These are phyloP conservation scores for Solanum medicagineum DNA, from an alignment of 257 asterid genomes.

Conservation along the genomic window DNA sequence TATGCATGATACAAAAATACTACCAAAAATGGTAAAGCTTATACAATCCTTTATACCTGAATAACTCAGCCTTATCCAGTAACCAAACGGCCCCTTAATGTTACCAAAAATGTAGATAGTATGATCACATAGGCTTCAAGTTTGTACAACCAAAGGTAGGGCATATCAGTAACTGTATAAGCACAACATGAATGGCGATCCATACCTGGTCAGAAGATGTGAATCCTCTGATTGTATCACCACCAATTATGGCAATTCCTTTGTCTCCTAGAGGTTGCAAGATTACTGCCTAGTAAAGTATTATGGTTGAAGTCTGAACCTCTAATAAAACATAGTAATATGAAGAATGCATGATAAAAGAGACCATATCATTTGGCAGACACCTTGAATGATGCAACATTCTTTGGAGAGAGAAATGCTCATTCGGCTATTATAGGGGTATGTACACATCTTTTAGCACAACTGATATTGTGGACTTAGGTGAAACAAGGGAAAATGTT, in stretches of 20 bases:
- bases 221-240: conserved; percentile 83
- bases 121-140: not conserved
- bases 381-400: not conserved
- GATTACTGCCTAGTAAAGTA: conserved; percentile 59
- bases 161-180: not conserved
- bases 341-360: not conserved
- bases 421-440: not conserved
- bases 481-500: not conserved
- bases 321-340: not conserved
- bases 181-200: not conserved
- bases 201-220: conserved; percentile 79
- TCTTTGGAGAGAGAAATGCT: not conserved
- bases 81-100: not conserved
- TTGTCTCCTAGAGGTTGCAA: conserved; percentile 85
- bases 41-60: too few relatives aligned
- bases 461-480: not conserved
- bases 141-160: not conserved
- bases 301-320: not conserved
- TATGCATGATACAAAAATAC: too few relatives aligned
- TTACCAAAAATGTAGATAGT: not conserved
- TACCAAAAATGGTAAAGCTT: too few relatives aligned
- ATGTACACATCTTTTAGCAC: not conserved
- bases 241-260: conserved; percentile 84
- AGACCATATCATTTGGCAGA: not conserved
- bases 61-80: too few relatives aligned